Evolutionary conservation across 1,284 basidiomycete genomes (phyloP), one percentile per base, ranked within the genome.

Genomic region (Pulveroboletus ridleyi): DNA sequence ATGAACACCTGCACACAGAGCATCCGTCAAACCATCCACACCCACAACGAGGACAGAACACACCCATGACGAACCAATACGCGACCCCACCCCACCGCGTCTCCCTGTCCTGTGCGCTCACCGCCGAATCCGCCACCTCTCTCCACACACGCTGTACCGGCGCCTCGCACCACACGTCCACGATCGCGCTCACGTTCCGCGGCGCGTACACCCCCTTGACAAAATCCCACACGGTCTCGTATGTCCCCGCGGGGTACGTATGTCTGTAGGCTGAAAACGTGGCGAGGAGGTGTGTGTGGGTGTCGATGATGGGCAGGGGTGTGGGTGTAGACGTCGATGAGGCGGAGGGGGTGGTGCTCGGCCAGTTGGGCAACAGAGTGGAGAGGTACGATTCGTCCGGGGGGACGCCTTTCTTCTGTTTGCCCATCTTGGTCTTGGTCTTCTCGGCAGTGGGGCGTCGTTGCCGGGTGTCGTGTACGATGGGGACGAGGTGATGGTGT

Each of bases 151-250:
- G 78, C 64, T 79, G 80, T 22, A 91, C 84, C 0, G 90, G 89
- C 0, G 90, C 90, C 70, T 94, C 92, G 69, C 92, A 94, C 89
- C 90, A 95, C 4, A 95, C 92, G 69, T 95, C 92, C 8, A 94
- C 85, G 64, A 94, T 83, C 9, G 87, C 84, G 62, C 86, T 80
- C 7, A 92, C 86, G 52, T 83, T 82, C 46, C 82, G 81, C 17
- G 79, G 84, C 10, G 76, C 72, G 70, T 91, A 92, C 71, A 91
- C 74, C 20, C 80, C 86, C 4, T 83, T 81, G 4, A 90, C 84
- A 66, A 94, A 92, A 54, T 90, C 89, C 73, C 82, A 86, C 9
- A 91, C 78, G 17, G 81, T 84, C 10, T 79, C 72, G 68, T 84
- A 83, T 57, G 80, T 80, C 0, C 84, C 87, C 0, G 79, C 71